Conservation (phyloP, 2,329 filamentous ascomycete genomes). For the Colletotrichum viniferum region DNA sequence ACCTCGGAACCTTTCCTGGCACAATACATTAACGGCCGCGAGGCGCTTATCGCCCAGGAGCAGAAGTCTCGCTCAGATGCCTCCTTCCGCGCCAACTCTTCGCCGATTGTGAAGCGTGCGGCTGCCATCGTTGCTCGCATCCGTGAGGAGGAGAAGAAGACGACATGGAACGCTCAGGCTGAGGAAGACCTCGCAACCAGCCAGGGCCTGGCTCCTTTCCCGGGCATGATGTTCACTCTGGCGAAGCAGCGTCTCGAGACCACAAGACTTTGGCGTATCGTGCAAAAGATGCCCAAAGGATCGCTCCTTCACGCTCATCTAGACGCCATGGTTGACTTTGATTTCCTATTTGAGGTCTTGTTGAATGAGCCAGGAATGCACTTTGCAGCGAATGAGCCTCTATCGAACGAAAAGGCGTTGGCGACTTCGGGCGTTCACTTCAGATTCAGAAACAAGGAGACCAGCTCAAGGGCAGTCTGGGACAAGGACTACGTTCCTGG, state of each 20-base stretch:
- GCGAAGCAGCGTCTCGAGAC: conserved; percentile 78
- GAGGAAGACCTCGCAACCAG: conserved; percentile 66
- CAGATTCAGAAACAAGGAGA: conserved; percentile 48
- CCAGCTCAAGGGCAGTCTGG: conserved; percentile 58
- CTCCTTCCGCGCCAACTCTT: conserved; percentile 70
- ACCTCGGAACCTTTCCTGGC: conserved; percentile 77
- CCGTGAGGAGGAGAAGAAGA: conserved; percentile 72
- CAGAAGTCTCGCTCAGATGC: conserved; percentile 78
- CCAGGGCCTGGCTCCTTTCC: conserved; percentile 65
- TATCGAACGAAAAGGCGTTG: conserved; percentile 55
- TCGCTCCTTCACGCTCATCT: conserved; percentile 79
- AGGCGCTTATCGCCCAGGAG: conserved; percentile 79
- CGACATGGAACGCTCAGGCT: conserved; percentile 72
- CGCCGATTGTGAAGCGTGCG: conserved; percentile 74
- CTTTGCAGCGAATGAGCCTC: conserved; percentile 57
- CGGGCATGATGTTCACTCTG: conserved; percentile 84
- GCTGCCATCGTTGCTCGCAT: conserved; percentile 76
- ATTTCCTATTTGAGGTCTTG: conserved; percentile 71
- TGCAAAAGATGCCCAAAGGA: conserved; percentile 82
- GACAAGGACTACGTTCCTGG: conserved; percentile 59
- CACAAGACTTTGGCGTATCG: conserved; percentile 79
- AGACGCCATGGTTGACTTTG: conserved; percentile 81
- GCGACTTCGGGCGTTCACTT: conserved; percentile 62
- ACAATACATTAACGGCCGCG: conserved; percentile 78
- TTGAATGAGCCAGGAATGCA: conserved; percentile 73